A percentile compares a stretch with the other conserved stretches of the same genome.
Conservation (phyloP, 495 filamentous ascomycete genomes). For the Penicillium parvum region DNA sequence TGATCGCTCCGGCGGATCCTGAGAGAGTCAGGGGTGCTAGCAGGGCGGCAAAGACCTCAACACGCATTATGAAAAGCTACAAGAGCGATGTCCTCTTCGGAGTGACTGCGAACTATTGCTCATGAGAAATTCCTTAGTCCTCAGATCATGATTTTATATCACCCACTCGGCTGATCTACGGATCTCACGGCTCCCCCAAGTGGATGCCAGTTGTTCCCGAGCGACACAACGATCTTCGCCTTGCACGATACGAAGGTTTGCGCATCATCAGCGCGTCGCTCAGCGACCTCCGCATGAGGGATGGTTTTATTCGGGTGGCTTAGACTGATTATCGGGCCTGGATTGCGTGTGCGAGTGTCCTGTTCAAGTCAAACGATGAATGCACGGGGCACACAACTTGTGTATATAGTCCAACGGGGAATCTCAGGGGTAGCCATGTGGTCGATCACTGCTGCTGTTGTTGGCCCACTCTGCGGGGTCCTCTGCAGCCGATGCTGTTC, state of each 20-base stretch:
- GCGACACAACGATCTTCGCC: no score
- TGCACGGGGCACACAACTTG: not conserved
- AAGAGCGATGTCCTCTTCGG: no score
- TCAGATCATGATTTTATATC: not conserved
- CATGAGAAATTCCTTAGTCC: no score
- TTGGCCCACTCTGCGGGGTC: not conserved
- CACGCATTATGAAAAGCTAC: conserved; percentile 4
- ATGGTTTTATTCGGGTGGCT: not conserved
- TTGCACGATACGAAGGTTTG: no score
- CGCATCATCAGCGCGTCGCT: conserved; percentile 2
- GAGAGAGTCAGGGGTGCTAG: conserved; percentile 6
- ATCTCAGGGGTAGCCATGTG: conserved; percentile 1
- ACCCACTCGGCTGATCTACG: not conserved
- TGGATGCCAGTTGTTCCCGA: no score
- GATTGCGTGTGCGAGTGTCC: not conserved
- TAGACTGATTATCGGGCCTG: not conserved
- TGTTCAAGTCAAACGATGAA: not conserved
- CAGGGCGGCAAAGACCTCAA: conserved; percentile 4
- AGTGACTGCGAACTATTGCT: no score
- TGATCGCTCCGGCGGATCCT: conserved; percentile 32
- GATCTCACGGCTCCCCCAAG: not conserved
- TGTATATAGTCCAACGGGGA: not conserved
- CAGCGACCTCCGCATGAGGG: conserved; percentile 1
- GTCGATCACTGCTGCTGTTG: not conserved
- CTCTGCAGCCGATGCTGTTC: not conserved